A percentile compares a stretch with the other conserved stretches of the same genome.
Evolutionary conservation across 805 yeast genomes (phyloP).

Genomic region (Kockiozyma suomiensis): DNA sequence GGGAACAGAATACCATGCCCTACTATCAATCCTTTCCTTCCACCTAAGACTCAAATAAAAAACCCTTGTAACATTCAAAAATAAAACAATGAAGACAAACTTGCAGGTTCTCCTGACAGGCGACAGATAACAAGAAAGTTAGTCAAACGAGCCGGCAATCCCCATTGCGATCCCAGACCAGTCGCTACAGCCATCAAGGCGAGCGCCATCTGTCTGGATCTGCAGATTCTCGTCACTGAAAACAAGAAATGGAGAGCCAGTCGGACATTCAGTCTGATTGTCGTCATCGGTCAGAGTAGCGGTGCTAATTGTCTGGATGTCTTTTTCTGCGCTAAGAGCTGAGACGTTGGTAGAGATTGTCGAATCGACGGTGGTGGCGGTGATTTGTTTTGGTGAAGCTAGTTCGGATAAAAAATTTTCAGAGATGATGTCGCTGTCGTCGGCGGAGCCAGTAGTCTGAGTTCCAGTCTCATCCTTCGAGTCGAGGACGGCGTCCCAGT

Average conservation of each 20-base stretch:
- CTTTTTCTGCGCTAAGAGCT: background rate
- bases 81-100: background rate
- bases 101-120: background rate
- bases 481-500: slow-evolving; percentile 21
- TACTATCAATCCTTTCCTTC: too few species aligned
- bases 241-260: slow-evolving; percentile 21
- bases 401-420: background rate
- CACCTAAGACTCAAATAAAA: too few species aligned
- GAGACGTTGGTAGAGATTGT: too few species aligned
- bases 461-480: too few species aligned
- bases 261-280: slow-evolving; percentile 13
- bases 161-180: slow-evolving; percentile 28
- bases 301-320: background rate
- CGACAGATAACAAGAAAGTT: background rate
- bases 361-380: background rate
- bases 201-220: slow-evolving; percentile 33
- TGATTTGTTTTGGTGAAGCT: background rate
- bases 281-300: background rate
- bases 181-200: slow-evolving; percentile 33
- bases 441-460: too few species aligned
- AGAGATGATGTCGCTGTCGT: background rate
- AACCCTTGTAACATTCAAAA: too few species aligned
- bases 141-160: slow-evolving; percentile 4
- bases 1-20: too few species aligned
- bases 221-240: slow-evolving; percentile 23